A percentile compares a stretch with the other conserved stretches of the same genome.
Evolutionary conservation across 78 protist genomes (phyloP).

Genomic region (Guillardia theta): DNA sequence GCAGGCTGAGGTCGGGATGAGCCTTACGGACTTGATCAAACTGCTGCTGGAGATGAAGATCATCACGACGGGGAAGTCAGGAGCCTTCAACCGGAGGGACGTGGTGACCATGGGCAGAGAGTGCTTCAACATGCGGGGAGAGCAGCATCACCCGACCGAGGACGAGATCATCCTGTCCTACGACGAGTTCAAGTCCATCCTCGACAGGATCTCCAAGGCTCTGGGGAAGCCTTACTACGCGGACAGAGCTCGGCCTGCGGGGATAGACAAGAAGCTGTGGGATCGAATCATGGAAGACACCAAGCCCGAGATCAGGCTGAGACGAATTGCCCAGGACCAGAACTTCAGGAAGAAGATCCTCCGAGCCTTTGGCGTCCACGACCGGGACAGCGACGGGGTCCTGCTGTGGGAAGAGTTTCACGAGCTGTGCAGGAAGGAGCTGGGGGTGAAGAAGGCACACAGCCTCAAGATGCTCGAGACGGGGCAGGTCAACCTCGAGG

Average conservation of each 20-base stretch:
- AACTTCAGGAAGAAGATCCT: neutral
- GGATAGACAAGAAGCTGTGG: neutral
- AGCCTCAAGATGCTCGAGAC: too few species aligned
- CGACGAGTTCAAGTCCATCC: neutral
- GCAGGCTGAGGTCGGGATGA: neutral
- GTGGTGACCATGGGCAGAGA: neutral
- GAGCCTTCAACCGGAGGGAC: neutral
- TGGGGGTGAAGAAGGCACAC: neutral
- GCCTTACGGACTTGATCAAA: neutral
- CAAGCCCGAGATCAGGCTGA: neutral
- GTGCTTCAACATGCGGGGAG: neutral
- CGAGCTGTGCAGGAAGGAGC: neutral
- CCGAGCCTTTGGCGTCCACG: neutral
- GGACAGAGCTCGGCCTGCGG: neutral
- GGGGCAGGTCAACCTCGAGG: too few species aligned
- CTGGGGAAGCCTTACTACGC: neutral
- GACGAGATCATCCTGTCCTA: neutral
- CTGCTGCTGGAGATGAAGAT: neutral
- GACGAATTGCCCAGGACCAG: neutral
- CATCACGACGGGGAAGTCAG: neutral
- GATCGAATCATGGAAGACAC: neutral
- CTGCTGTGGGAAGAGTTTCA: neutral
- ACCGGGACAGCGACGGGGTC: neutral
- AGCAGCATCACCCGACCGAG: neutral
- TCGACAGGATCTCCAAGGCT: neutral